phyloP scores from a whole-genome alignment of 306 rosid species.

The Trichosanthes cucumerina region DNA sequence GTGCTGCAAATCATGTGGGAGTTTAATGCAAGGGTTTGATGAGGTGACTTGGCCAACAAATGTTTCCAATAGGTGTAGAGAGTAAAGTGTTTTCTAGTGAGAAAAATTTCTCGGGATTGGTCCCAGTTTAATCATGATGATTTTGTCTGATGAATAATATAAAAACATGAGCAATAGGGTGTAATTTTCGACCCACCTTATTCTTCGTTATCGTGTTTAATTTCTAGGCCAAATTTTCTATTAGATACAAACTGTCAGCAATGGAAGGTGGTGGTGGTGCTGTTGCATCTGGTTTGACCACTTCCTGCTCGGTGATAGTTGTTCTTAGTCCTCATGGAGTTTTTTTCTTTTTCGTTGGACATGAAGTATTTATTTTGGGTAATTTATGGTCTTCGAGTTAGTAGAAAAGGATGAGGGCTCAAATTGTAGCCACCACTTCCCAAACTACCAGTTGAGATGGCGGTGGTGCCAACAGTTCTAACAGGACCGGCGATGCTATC shows the following conservation, averaged over 20 bases:
- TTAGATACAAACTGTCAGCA: not conserved
- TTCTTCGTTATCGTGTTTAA: not conserved
- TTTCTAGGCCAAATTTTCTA: slow-evolving; percentile 1
- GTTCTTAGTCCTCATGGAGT: not conserved
- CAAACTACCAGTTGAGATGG: no score
- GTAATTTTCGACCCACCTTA: not conserved
- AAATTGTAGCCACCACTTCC: no score
- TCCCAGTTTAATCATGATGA: not conserved
- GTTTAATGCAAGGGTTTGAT: no score
- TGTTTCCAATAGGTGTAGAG: not conserved
- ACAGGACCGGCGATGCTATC: slow-evolving; percentile 24
- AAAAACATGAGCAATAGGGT: not conserved
- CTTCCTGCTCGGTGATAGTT: slow-evolving; percentile 41
- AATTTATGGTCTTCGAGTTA: slow-evolving; percentile 16
- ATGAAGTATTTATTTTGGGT: slow-evolving; percentile 7
- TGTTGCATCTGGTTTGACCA: slow-evolving; percentile 42
- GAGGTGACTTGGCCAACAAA: not conserved
- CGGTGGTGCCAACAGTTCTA: slow-evolving; percentile 24
- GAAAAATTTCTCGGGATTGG: not conserved
- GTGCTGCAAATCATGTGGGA: not conserved
- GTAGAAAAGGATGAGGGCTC: slow-evolving; percentile 67
- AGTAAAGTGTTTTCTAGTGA: no score
- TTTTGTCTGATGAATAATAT: not conserved
- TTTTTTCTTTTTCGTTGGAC: not conserved
- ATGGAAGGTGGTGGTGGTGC: slow-evolving; percentile 43